These are phyloP conservation scores for Chenopodium suecicum DNA, from an alignment of 148 eudicot genomes.

Conservation along the genomic window DNA sequence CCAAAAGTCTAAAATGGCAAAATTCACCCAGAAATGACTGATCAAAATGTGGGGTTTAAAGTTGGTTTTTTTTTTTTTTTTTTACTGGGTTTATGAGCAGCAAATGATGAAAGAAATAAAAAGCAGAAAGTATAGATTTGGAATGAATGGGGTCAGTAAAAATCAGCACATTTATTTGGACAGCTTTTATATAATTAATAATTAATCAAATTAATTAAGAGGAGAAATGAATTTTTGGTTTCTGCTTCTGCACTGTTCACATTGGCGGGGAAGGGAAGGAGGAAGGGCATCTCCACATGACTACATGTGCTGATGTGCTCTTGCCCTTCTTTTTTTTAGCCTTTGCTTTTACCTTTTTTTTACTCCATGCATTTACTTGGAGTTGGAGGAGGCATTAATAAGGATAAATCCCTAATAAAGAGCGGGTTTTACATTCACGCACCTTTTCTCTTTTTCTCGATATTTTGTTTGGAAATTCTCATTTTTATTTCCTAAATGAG, in stretches of 20 bases:
- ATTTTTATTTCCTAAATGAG: too few relatives aligned
- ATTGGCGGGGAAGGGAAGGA: slow-evolving; percentile 17
- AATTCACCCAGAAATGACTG: slow-evolving; percentile 4
- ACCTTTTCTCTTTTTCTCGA: too few relatives aligned
- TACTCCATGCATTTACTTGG: too few relatives aligned
- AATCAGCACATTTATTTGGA: background rate
- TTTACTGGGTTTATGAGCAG: background rate
- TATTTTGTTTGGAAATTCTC: too few relatives aligned
- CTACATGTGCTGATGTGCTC: background rate
- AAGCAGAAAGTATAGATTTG: background rate
- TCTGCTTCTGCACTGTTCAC: background rate
- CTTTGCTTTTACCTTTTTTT: too few relatives aligned
- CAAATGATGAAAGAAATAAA: background rate
- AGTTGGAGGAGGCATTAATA: too few relatives aligned
- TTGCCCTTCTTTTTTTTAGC: too few relatives aligned
- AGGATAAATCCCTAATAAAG: too few relatives aligned
- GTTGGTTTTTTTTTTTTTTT: background rate
- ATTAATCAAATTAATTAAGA: too few relatives aligned
- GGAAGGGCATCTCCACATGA: slow-evolving; percentile 17
- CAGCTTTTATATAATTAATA: background rate
- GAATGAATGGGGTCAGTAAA: background rate
- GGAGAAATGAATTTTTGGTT: too few relatives aligned
- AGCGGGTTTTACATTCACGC: too few relatives aligned
- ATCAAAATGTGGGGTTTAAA: slow-evolving; percentile 2
- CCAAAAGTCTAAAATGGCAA: slow-evolving; percentile 17